A percentile compares a stretch with the other conserved stretches of the same genome.
These are phyloP conservation scores for Podaxis pistillaris DNA, from an alignment of 768 basidiomycete species.

Conservation along the genomic window DNA sequence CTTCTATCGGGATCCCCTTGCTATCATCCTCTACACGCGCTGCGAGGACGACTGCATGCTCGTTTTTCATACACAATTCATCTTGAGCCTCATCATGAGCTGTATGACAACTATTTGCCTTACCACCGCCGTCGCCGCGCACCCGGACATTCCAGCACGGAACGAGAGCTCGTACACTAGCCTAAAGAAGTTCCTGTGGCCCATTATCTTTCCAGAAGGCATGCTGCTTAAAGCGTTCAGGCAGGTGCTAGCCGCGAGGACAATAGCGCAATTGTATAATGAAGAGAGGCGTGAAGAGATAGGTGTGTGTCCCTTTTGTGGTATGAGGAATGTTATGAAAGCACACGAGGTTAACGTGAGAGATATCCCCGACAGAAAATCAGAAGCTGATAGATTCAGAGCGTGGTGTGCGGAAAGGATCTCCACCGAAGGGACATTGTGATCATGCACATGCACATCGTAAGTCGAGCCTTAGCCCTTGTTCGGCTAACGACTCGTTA, in stretches of 20 bases:
- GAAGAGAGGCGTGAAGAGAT: conserved; percentile 12
- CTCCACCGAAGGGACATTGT: neutral
- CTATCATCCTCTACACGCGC: conserved; percentile 14
- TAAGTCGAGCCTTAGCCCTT: neutral
- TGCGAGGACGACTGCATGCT: conserved; percentile 15
- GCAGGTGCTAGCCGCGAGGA: conserved; percentile 14
- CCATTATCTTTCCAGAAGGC: conserved; percentile 11
- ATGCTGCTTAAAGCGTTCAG: conserved; percentile 15
- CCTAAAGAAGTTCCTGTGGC: conserved; percentile 15
- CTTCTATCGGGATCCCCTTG: conserved; percentile 13
- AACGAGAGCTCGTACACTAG: conserved; percentile 10
- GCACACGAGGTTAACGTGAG: conserved; percentile 5
- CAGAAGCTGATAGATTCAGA: conserved; percentile 14
- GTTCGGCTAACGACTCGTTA: neutral
- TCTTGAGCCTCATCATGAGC: conserved; percentile 12
- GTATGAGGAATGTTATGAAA: neutral
- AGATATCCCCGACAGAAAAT: neutral
- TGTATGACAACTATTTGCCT: conserved; percentile 15
- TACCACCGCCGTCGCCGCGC: conserved; percentile 13
- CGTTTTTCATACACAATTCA: conserved; percentile 14
- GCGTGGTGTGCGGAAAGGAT: neutral
- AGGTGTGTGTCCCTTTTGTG: conserved; percentile 7
- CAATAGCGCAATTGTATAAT: conserved; percentile 11
- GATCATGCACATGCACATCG: neutral
- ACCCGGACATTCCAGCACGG: conserved; percentile 11